These are phyloP conservation scores for Asterionellopsis glacialis DNA, from an alignment of 108 stramenopile species.

Conservation along the genomic window DNA sequence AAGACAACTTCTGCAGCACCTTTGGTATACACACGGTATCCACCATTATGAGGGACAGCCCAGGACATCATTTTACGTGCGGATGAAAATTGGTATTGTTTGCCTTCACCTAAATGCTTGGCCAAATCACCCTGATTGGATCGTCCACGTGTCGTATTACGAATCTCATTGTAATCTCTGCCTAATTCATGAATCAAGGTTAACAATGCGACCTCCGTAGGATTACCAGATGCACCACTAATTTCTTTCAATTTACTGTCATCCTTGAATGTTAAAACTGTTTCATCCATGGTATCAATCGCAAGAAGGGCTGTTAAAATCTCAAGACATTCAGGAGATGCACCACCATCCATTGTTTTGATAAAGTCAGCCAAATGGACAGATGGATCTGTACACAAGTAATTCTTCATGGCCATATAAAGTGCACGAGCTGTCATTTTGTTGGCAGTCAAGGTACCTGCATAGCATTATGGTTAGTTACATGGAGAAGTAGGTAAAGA, in stretches of 20 bases:
- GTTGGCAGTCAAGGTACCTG: constrained; percentile 94
- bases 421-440: constrained; percentile 88
- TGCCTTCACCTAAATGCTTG: constrained; percentile 62
- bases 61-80: constrained; percentile 91
- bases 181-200: constrained; percentile 57
- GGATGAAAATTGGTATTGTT: constrained; percentile 83
- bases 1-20: constrained; percentile 82
- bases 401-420: constrained; percentile 39
- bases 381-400: constrained; percentile 47
- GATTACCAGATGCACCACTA: constrained; percentile 71
- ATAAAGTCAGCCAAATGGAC: constrained; percentile 48
- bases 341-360: constrained; percentile 23
- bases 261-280: constrained; percentile 35
- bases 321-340: constrained; percentile 23
- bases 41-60: constrained; percentile 70
- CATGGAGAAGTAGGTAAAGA: constrained; percentile 1
- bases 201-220: constrained; percentile 93
- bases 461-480: no score
- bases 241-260: constrained; percentile 33
- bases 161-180: constrained; percentile 54
- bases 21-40: constrained; percentile 81
- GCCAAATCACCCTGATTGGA: constrained; percentile 52
- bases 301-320: constrained; percentile 48
- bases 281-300: constrained; percentile 85
- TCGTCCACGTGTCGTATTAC: constrained; percentile 63